These are phyloP conservation scores for Sporothrix brunneoviolacea DNA, from an alignment of 2,329 filamentous ascomycete genomes.

Conservation along the genomic window DNA sequence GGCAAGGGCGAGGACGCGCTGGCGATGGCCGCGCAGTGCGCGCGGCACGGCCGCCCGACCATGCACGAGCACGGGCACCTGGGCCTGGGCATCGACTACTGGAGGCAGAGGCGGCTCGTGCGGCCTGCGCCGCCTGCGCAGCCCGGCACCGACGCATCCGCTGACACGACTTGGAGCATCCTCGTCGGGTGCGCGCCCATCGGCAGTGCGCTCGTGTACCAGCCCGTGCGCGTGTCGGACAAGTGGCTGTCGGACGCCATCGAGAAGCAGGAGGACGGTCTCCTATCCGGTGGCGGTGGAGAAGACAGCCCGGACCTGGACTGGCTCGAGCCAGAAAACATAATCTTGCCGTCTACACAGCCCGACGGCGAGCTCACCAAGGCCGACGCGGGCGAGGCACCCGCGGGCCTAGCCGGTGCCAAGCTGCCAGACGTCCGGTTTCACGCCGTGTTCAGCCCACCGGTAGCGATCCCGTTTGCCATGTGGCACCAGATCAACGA, in stretches of 20 bases:
- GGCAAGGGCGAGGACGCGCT: conserved; percentile 43
- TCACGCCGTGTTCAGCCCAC: conserved; percentile 66
- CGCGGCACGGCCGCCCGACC: conserved; percentile 60
- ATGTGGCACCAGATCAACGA: conserved; percentile 58
- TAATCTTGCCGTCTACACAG: conserved; percentile 17
- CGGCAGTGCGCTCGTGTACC: conserved; percentile 36
- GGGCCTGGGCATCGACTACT: conserved; percentile 70
- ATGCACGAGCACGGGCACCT: conserved; percentile 64
- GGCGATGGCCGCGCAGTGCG: conserved; percentile 57
- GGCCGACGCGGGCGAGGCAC: conserved; percentile 14
- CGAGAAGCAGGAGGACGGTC: conserved; percentile 47
- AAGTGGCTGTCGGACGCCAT: conserved; percentile 65
- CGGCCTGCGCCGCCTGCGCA: conserved; percentile 24
- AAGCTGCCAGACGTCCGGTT: conserved; percentile 68
- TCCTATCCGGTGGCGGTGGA: conserved; percentile 25
- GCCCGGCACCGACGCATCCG: not conserved
- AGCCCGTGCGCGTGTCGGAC: conserved; percentile 63
- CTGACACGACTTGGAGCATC: conserved; percentile 56
- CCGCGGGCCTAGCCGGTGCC: conserved; percentile 34
- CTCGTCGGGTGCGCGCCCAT: conserved; percentile 57
- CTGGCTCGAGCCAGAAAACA: conserved; percentile 66
- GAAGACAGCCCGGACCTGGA: conserved; percentile 41
- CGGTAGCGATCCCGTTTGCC: conserved; percentile 60
- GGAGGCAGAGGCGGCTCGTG: conserved; percentile 56
- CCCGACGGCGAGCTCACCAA: conserved; percentile 15